Evolutionary conservation across 1,284 basidiomycete genomes (phyloP).

Genomic region (Cryptococcus sp.): DNA sequence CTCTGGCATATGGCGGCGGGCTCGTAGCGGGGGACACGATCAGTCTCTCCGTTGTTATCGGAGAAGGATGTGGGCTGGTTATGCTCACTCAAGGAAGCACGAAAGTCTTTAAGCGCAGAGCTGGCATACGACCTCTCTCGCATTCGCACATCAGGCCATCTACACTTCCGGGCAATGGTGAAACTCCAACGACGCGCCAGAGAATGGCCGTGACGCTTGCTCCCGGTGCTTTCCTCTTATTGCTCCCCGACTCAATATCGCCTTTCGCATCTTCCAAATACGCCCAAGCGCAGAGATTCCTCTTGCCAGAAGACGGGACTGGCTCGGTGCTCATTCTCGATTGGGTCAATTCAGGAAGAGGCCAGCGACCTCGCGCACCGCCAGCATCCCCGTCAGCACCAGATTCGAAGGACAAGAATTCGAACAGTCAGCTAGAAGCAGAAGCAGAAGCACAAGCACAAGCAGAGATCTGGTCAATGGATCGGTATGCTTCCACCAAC

Average conservation of each 20-base stretch:
- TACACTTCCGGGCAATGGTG: not conserved
- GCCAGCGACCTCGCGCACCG: conserved; percentile 14
- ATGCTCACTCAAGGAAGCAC: conserved; percentile 73
- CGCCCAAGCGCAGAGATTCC: conserved; percentile 73
- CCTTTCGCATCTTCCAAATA: conserved; percentile 84
- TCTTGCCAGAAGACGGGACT: conserved; percentile 50
- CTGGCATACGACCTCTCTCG: conserved; percentile 53
- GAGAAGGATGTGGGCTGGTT: conserved; percentile 44
- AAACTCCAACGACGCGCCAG: conserved; percentile 34
- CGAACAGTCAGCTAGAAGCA: not conserved
- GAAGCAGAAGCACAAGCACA: conserved; percentile 43
- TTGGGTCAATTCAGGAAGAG: conserved; percentile 84
- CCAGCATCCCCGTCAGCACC: not conserved
- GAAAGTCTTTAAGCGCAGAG: conserved; percentile 82
- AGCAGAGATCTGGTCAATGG: conserved; percentile 88
- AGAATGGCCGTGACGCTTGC: conserved; percentile 63
- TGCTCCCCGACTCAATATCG: conserved; percentile 90
- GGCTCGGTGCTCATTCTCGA: conserved; percentile 76
- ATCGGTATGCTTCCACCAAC: conserved; percentile 79
- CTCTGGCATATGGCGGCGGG: conserved; percentile 89
- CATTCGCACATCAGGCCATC: conserved; percentile 10
- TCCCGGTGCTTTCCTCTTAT: conserved; percentile 63
- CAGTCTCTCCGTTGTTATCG: conserved; percentile 66
- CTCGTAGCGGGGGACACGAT: conserved; percentile 85
- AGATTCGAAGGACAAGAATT: no score